Conservation (phyloP, 2,329 filamentous ascomycete species). For the Geosmithia putterillii region DNA sequence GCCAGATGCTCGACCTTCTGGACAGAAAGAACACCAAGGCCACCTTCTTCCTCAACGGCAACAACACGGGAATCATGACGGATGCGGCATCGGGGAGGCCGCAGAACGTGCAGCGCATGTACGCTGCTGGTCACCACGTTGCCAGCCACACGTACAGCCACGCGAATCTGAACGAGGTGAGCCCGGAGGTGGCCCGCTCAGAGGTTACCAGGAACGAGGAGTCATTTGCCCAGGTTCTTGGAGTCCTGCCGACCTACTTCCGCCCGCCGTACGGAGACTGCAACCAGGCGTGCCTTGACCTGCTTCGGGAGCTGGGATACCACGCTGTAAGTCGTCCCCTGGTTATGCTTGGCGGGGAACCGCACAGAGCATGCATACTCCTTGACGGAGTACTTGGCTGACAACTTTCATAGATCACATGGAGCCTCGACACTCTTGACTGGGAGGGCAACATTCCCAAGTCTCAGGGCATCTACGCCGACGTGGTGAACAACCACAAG, state of each 20-base stretch:
- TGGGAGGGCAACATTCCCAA: slow-evolving; percentile 38
- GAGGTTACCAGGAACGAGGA: slow-evolving; percentile 33
- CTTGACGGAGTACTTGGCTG: background rate
- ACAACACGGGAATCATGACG: slow-evolving; percentile 26
- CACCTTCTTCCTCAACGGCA: slow-evolving; percentile 29
- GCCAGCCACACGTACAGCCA: slow-evolving; percentile 35
- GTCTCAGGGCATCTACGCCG: slow-evolving; percentile 20
- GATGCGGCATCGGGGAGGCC: slow-evolving; percentile 17
- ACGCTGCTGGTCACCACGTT: slow-evolving; percentile 29
- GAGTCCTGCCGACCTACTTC: slow-evolving; percentile 28
- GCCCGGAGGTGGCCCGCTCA: slow-evolving; percentile 15
- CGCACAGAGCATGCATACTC: too few species aligned
- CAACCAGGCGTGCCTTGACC: slow-evolving; percentile 20
- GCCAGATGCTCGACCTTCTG: slow-evolving; percentile 24
- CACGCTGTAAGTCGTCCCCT: slow-evolving; percentile 25
- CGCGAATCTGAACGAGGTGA: slow-evolving; percentile 25
- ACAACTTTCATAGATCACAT: slow-evolving; percentile 18
- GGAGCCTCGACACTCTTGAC: slow-evolving; percentile 49
- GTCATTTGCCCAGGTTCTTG: slow-evolving; percentile 26
- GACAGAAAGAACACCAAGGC: slow-evolving; percentile 16
- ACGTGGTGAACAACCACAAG: background rate
- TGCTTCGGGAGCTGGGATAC: slow-evolving; percentile 32
- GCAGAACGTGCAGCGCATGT: slow-evolving; percentile 25
- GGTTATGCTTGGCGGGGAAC: background rate
- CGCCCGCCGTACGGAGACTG: slow-evolving; percentile 32